phyloP scores from a whole-genome alignment of 306 rosid genomes.

The Inga oerstediana region DNA sequence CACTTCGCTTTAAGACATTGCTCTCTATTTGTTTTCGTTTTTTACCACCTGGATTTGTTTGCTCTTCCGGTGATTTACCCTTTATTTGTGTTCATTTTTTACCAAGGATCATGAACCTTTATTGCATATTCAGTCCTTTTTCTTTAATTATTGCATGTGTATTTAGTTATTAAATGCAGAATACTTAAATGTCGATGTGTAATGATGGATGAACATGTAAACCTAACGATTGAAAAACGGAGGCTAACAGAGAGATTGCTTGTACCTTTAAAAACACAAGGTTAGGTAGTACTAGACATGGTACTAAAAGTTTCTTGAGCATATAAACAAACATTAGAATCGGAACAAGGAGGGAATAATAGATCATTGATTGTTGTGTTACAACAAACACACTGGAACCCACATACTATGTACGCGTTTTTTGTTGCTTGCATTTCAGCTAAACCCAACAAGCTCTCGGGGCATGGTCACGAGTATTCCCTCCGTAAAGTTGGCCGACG shows the following conservation, averaged over 20 bases:
- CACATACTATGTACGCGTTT: not conserved
- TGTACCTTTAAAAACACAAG: not conserved
- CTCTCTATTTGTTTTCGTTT: not conserved
- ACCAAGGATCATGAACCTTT: not conserved
- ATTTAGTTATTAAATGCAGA: not conserved
- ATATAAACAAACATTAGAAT: not conserved
- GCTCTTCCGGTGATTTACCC: not conserved
- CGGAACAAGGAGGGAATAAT: not conserved
- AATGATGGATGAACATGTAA: too few species aligned
- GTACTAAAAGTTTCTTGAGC: not conserved
- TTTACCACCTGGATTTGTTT: not conserved
- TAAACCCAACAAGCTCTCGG: constrained; percentile 19
- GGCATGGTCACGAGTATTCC: not conserved
- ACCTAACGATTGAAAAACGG: too few species aligned
- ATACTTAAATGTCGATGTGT: not conserved
- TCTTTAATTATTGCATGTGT: not conserved
- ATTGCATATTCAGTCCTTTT: not conserved
- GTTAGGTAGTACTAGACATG: too few species aligned
- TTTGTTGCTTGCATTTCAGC: not conserved
- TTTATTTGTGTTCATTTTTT: not conserved
- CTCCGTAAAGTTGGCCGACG: not conserved
- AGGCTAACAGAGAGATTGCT: not conserved
- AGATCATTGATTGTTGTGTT: not conserved
- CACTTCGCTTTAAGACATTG: not conserved
- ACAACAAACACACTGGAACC: not conserved